phyloP scores from a whole-genome alignment of 2,329 filamentous ascomycete species.

The Lachnellula cervina region DNA sequence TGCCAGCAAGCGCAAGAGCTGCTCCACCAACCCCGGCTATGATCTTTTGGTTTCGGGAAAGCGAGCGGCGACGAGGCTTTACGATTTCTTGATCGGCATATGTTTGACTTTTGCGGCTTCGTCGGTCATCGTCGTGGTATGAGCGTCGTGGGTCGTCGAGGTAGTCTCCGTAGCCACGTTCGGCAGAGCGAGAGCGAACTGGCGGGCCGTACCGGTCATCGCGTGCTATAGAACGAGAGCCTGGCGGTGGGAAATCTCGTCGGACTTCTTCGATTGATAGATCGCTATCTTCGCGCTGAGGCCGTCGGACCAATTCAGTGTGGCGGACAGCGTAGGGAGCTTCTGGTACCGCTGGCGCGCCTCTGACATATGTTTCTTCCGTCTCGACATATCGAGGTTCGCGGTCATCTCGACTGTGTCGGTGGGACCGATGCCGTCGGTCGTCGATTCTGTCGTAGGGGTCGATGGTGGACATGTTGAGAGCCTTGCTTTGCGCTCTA shows the following conservation, averaged over 20 bases:
- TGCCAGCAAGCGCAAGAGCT: slow-evolving; percentile 59
- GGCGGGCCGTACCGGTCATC: slow-evolving; percentile 35
- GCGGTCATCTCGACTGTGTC: slow-evolving; percentile 32
- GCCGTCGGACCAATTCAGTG: slow-evolving; percentile 50
- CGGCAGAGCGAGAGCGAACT: slow-evolving; percentile 60
- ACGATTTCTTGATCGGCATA: slow-evolving; percentile 56
- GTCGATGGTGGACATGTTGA: slow-evolving; percentile 26
- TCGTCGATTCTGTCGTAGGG: slow-evolving; percentile 27
- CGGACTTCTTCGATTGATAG: slow-evolving; percentile 75
- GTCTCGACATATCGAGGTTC: slow-evolving; percentile 51
- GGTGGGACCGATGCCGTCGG: slow-evolving; percentile 25
- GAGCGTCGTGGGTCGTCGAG: slow-evolving; percentile 46
- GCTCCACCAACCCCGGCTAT: slow-evolving; percentile 62
- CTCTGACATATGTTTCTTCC: slow-evolving; percentile 31
- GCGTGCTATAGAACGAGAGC: slow-evolving; percentile 22
- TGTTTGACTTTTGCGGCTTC: slow-evolving; percentile 42
- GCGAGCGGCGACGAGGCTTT: slow-evolving; percentile 43
- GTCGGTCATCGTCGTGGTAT: slow-evolving; percentile 41
- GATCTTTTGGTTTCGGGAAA: slow-evolving; percentile 62
- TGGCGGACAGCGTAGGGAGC: slow-evolving; percentile 38
- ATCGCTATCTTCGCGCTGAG: slow-evolving; percentile 65
- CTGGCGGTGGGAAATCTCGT: slow-evolving; percentile 72
- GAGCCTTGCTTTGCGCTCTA: background rate
- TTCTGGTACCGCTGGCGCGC: slow-evolving; percentile 18
- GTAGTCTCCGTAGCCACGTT: slow-evolving; percentile 55